Base-by-base conservation (phyloP, 192 early-diverging fungal genomes). In the Backusella liffmaniae region DNA sequence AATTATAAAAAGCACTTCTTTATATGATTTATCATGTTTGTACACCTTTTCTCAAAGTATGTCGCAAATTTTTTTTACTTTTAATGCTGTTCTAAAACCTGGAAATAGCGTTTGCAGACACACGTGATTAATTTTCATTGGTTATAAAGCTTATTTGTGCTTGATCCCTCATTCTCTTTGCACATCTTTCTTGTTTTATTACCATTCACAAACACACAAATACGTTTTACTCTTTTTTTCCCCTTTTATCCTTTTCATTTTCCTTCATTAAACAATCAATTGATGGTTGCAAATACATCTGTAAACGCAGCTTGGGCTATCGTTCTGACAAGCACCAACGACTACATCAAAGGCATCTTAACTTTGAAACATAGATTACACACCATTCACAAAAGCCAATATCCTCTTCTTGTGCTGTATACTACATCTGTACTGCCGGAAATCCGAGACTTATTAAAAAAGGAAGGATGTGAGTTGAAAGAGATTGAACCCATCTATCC, bases 321-420 rank as follows among this genome's bases (percentile, higher is more conserved):
- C 5, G 71, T 73, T 8, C 23, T 78, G 7, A 78, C 77, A 5
- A 73, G 66, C 16, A 67, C 65, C 1, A 73, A 78, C 37, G 67
- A 74, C 26, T 78, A 78, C 23, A 53, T 78, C 34, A 72, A 78
- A 37, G 77, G 77, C 8, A 53, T 73, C 23, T 5, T 69, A 7
- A 23, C 73, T 3, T 3, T 78, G 9, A 72, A 72, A 29, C 21
- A 67, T 1, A 51, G 67, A 0, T n/a, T 78, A 65, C 65, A 66
- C 67, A 39, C 44, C 1, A 34, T 73, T 23, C 35, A 74, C 18
- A 23, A 65, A 16, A 79, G 77, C 16, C 37, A 51, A 70, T 83
- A 83, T 35, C 82, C 82, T 23, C 67, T 83, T 26, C 65, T 83
- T 1, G 79, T 83, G 0, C 13, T 83, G 10, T 70, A 83, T 44